These are phyloP conservation scores for Penicillium canescens DNA, from an alignment of 495 filamentous ascomycete species.

Conservation along the genomic window DNA sequence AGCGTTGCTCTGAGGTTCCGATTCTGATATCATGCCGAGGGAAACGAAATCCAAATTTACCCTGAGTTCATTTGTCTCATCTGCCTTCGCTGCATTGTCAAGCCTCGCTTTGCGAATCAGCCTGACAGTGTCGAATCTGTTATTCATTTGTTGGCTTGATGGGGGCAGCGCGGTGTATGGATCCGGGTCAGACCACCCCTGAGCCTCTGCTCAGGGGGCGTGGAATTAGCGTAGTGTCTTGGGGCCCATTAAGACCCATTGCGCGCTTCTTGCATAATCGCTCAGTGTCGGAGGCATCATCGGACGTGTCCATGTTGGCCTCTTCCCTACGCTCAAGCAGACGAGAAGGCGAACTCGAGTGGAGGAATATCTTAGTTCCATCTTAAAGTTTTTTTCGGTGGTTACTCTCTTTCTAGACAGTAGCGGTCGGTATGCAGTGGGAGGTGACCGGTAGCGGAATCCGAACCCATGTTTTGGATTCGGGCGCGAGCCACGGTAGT, in stretches of 20 bases:
- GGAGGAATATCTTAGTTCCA: slow-evolving; percentile 19
- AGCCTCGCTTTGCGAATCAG: slow-evolving; percentile 83
- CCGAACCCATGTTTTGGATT: slow-evolving; percentile 40
- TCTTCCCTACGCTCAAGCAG: slow-evolving; percentile 70
- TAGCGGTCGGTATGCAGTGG: slow-evolving; percentile 47
- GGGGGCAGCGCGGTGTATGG: slow-evolving; percentile 84
- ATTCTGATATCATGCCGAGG: slow-evolving; percentile 62
- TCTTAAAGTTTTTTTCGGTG: slow-evolving; percentile 39
- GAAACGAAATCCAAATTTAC: slow-evolving; percentile 83
- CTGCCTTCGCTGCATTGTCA: slow-evolving; percentile 31
- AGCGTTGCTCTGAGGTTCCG: slow-evolving; percentile 22
- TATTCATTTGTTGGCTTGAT: slow-evolving; percentile 59
- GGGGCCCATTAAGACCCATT: slow-evolving; percentile 42
- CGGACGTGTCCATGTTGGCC: slow-evolving; percentile 63
- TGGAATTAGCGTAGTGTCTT: slow-evolving; percentile 19
- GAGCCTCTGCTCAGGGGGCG: slow-evolving; percentile 47
- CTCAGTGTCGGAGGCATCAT: slow-evolving; percentile 41
- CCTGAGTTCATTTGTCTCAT: slow-evolving; percentile 54
- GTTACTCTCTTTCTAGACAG: slow-evolving; percentile 35
- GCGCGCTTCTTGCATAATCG: slow-evolving; percentile 53
- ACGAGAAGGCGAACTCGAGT: slow-evolving; percentile 47
- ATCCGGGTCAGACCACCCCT: slow-evolving; percentile 92
- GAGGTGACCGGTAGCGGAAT: slow-evolving; percentile 41
- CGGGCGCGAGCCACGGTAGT: slow-evolving; percentile 25
- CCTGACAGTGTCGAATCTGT: slow-evolving; percentile 75